A percentile compares a stretch with the other conserved stretches of the same genome.
These are phyloP conservation scores for Trichophaea hybrida DNA, from an alignment of 2,329 filamentous ascomycete genomes.

Conservation along the genomic window DNA sequence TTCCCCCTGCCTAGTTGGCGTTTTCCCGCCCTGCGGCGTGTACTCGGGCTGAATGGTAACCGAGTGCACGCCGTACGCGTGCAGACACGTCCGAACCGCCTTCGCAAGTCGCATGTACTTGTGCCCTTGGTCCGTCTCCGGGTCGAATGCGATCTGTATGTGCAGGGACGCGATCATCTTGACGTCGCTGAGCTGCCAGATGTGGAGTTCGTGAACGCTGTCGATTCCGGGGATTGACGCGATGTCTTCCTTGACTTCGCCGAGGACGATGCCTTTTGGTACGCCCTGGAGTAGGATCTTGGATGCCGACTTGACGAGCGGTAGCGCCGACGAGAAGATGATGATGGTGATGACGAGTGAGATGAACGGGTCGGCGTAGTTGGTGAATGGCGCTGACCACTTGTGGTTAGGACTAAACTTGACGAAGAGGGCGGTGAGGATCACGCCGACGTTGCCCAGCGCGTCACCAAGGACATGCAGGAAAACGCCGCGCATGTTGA, in stretches of 20 bases:
- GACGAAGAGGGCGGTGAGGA: conserved; percentile 69
- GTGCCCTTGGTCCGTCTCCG: conserved; percentile 41
- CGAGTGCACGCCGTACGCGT: conserved; percentile 91
- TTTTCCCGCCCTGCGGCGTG: conserved; percentile 34
- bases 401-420: conserved; percentile 66
- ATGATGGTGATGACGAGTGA: conserved; percentile 85
- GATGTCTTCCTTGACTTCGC: conserved; percentile 87
- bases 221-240: conserved; percentile 69
- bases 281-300: conserved; percentile 90
- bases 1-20: conserved; percentile 28
- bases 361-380: conserved; percentile 80
- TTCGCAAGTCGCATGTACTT: conserved; percentile 85
- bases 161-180: conserved; percentile 90
- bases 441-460: conserved; percentile 74
- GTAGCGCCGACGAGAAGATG: conserved; percentile 58
- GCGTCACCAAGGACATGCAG: conserved; percentile 68
- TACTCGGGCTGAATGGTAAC: conserved; percentile 94
- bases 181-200: conserved; percentile 93
- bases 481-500: conserved; percentile 86
- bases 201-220: conserved; percentile 88
- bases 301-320: conserved; percentile 62
- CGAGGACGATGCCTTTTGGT: conserved; percentile 71
- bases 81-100: conserved; percentile 71
- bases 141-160: conserved; percentile 65
- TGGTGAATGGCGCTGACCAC: conserved; percentile 41